These are phyloP conservation scores for Syzygium aqueum DNA, from an alignment of 345 rosid species.

Conservation along the genomic window DNA sequence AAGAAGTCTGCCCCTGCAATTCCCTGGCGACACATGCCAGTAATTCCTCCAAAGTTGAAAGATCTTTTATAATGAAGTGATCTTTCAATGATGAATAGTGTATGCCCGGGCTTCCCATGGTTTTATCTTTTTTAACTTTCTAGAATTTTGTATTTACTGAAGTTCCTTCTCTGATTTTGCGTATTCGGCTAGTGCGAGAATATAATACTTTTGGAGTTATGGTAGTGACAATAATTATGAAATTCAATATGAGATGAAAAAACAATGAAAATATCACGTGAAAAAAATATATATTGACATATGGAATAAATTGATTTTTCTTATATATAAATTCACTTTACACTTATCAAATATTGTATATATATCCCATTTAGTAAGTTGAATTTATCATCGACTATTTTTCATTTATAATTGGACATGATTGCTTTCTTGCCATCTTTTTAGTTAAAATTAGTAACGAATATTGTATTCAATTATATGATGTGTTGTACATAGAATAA, in stretches of 20 bases:
- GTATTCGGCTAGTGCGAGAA: background rate
- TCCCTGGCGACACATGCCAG: background rate
- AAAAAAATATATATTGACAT: background rate
- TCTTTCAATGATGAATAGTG: background rate
- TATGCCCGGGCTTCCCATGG: background rate
- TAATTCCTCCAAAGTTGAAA: background rate
- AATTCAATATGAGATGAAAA: background rate
- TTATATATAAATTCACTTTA: background rate
- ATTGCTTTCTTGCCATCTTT: background rate
- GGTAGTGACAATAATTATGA: background rate
- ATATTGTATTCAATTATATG: background rate
- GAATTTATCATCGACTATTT: background rate
- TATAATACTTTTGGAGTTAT: background rate
- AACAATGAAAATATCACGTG: background rate
- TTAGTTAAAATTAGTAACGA: background rate
- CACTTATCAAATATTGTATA: background rate
- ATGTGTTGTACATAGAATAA: background rate
- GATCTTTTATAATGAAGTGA: background rate
- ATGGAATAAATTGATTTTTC: background rate
- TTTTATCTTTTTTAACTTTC: background rate
- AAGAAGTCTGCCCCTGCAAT: background rate
- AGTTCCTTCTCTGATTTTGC: background rate
- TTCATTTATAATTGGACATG: background rate
- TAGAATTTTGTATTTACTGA: background rate
- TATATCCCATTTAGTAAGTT: background rate